Evolutionary conservation across 352 stramenopile species (phyloP).

Genomic region (Peronosclerospora sorghi): DNA sequence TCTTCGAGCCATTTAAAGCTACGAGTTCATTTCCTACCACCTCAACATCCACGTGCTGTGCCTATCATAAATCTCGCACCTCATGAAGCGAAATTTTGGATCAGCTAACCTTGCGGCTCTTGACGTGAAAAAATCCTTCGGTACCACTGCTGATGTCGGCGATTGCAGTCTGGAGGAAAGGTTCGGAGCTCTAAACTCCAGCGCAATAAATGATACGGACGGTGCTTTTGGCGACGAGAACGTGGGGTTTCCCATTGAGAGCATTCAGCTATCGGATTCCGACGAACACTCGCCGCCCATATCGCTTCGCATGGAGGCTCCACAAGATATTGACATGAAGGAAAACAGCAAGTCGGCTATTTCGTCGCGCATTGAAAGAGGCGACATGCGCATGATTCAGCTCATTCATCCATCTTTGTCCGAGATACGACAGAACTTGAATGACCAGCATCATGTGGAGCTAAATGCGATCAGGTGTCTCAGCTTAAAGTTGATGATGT

Average conservation of each 20-base stretch:
- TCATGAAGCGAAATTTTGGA: slow-evolving; percentile 46
- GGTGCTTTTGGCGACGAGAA: slow-evolving; percentile 20
- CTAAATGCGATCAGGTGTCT: slow-evolving; percentile 40
- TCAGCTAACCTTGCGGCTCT: slow-evolving; percentile 42
- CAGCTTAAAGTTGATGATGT: slow-evolving; percentile 47
- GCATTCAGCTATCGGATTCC: slow-evolving; percentile 5
- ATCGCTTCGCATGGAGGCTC: slow-evolving; percentile 6
- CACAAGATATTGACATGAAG: slow-evolving; percentile 14
- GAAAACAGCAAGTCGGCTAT: slow-evolving; percentile 11
- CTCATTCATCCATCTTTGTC: slow-evolving; percentile 8
- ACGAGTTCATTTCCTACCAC: background rate
- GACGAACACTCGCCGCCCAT: slow-evolving; percentile 1
- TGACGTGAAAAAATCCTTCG: slow-evolving; percentile 18
- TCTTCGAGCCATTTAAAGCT: background rate
- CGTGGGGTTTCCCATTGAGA: slow-evolving; percentile 29
- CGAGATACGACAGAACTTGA: slow-evolving; percentile 20
- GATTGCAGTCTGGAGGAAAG: slow-evolving; percentile 16
- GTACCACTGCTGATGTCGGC: slow-evolving; percentile 4
- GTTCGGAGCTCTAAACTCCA: slow-evolving; percentile 19
- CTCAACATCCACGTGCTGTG: background rate
- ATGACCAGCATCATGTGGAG: slow-evolving; percentile 31
- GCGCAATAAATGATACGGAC: slow-evolving; percentile 18
- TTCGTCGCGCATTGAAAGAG: slow-evolving; percentile 12
- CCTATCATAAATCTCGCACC: background rate
- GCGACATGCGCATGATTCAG: slow-evolving; percentile 9